Conservation (phyloP, 768 basidiomycete genomes). For the Pleurotus platypus region DNA sequence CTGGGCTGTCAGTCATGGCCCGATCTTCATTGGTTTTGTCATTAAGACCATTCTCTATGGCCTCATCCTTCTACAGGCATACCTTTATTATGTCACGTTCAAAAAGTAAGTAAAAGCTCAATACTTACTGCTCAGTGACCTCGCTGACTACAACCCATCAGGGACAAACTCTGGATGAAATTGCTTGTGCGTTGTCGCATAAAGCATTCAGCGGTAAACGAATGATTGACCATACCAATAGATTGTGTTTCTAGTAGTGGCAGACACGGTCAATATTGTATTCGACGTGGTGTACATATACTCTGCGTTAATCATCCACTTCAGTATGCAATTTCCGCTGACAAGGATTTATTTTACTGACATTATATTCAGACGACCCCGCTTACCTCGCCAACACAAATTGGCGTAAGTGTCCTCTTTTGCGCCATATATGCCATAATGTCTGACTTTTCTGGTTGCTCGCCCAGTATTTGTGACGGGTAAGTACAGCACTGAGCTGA, state of each 20-base stretch:
- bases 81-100: slow-evolving; percentile 41
- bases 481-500: slow-evolving; percentile 11
- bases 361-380: slow-evolving; percentile 18
- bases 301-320: slow-evolving; percentile 39
- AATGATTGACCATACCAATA: slow-evolving; percentile 12
- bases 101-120: slow-evolving; percentile 24
- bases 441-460: not conserved
- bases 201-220: not conserved
- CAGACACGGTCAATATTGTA: slow-evolving; percentile 43
- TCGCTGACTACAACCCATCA: slow-evolving; percentile 10
- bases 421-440: too few species aligned
- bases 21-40: slow-evolving; percentile 43
- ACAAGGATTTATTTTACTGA: not conserved
- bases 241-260: slow-evolving; percentile 38
- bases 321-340: slow-evolving; percentile 27
- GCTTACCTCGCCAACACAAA: slow-evolving; percentile 19
- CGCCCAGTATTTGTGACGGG: slow-evolving; percentile 37
- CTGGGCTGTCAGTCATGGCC: slow-evolving; percentile 48
- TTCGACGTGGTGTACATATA: slow-evolving; percentile 47
- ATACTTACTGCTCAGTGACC: not conserved
- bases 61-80: slow-evolving; percentile 44
- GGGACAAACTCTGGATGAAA: slow-evolving; percentile 44
- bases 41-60: slow-evolving; percentile 45
- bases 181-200: slow-evolving; percentile 29
- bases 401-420: too few species aligned